Conservation (phyloP, 208 protist genomes). For the Hexamita inflata region DNA sequence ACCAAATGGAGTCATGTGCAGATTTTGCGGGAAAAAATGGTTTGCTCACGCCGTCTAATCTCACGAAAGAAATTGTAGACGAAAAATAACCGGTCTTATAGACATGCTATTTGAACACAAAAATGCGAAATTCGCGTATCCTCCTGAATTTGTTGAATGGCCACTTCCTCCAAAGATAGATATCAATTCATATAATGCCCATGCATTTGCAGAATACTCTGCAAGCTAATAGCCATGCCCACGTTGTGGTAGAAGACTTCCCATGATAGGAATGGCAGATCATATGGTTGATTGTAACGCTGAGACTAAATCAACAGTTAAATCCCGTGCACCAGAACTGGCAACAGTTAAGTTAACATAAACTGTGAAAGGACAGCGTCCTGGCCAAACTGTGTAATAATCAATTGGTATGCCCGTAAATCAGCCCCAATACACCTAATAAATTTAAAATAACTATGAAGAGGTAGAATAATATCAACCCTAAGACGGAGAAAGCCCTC, state of each 20-base stretch:
- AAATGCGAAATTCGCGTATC: too few species aligned
- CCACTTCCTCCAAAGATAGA: neutral
- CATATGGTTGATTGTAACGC: constrained; percentile 19
- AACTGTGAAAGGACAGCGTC: too few species aligned
- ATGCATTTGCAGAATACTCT: neutral
- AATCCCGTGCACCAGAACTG: too few species aligned
- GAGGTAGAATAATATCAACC: too few species aligned
- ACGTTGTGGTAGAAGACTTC: neutral
- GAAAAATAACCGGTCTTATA: neutral
- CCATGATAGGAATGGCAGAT: neutral
- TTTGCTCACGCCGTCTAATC: neutral
- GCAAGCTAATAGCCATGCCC: neutral
- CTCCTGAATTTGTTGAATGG: constrained; percentile 19
- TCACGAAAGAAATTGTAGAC: constrained; percentile 26
- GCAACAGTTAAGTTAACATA: too few species aligned
- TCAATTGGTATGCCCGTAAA: too few species aligned
- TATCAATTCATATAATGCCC: neutral
- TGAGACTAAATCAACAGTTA: too few species aligned
- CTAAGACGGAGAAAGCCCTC: too few species aligned
- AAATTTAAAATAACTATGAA: too few species aligned
- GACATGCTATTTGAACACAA: neutral
- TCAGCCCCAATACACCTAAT: too few species aligned
- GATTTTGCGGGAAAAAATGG: constrained; percentile 16
- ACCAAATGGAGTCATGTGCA: neutral
- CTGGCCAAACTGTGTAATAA: too few species aligned